Percentiles rank a stretch among this genome's conserved stretches.
These are phyloP conservation scores for Phaeomoniella chlamydospora DNA, from an alignment of 2,329 filamentous ascomycete species.

Conservation along the genomic window DNA sequence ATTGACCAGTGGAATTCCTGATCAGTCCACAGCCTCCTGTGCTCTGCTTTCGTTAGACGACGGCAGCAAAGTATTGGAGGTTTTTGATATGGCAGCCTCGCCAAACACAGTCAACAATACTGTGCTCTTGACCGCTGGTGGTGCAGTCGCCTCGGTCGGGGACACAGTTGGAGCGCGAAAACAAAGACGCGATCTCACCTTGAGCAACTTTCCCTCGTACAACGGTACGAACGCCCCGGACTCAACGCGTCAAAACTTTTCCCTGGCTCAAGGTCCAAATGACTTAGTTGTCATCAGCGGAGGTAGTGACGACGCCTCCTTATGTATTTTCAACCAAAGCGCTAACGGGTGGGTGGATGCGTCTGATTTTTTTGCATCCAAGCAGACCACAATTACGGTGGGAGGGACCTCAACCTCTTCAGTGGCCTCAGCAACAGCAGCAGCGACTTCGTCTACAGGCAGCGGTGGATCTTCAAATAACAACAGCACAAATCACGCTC, in stretches of 20 bases:
- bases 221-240: conserved; percentile 59
- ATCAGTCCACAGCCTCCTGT: conserved; percentile 45
- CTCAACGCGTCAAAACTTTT: conserved; percentile 50
- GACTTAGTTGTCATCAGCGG: conserved; percentile 68
- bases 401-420: conserved; percentile 8
- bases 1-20: conserved; percentile 45
- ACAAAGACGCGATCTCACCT: conserved; percentile 38
- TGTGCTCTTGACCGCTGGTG: conserved; percentile 48
- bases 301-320: conserved; percentile 49
- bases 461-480: conserved; percentile 15
- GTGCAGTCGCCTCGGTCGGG: conserved; percentile 32
- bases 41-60: conserved; percentile 58
- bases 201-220: conserved; percentile 61
- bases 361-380: conserved; percentile 42
- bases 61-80: conserved; percentile 62
- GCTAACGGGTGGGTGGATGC: conserved; percentile 69
- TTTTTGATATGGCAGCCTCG: conserved; percentile 58
- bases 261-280: conserved; percentile 50
- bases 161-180: conserved; percentile 25
- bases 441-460: conserved; percentile 11
- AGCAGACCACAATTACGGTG: conserved; percentile 18
- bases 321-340: conserved; percentile 64
- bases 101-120: conserved; percentile 64
- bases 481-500: conserved; percentile 17
- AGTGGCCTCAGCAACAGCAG: conserved; percentile 13